These are phyloP conservation scores for Linnemannia elongata DNA, from an alignment of 192 early-diverging fungal genomes.

Conservation along the genomic window DNA sequence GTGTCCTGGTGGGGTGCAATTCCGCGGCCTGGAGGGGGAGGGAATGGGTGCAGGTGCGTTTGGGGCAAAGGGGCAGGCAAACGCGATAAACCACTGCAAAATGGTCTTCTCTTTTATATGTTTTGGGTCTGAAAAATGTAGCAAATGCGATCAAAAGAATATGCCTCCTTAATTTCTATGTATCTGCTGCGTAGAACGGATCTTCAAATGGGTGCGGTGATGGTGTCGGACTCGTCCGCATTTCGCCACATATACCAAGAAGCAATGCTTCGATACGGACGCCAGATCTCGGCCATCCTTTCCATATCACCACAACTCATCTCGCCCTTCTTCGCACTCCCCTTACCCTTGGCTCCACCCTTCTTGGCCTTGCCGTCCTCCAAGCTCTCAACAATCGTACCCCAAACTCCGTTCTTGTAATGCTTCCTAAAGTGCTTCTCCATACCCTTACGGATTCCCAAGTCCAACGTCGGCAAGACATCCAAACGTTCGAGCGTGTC, in stretches of 20 bases:
- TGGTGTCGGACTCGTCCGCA: conserved; percentile 5
- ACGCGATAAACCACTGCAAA: background rate
- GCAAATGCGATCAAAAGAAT: background rate
- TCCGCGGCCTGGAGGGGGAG: background rate
- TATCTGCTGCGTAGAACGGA: background rate
- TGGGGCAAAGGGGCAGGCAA: background rate
- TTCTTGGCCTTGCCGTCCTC: conserved; percentile 10
- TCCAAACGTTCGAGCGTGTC: conserved; percentile 44
- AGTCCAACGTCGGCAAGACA: conserved; percentile 41
- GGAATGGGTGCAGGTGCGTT: background rate
- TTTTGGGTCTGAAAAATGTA: background rate
- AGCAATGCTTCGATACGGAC: conserved; percentile 44
- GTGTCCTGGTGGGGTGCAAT: background rate
- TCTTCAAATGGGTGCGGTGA: conserved; percentile 33
- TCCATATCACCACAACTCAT: conserved; percentile 47
- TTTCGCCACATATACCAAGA: conserved; percentile 56
- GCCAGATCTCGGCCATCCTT: conserved; percentile 52
- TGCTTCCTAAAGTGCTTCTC: conserved; percentile 40
- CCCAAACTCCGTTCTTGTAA: conserved; percentile 51
- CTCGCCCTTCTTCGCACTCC: conserved; percentile 45
- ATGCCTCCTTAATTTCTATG: background rate
- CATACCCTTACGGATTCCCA: conserved; percentile 44
- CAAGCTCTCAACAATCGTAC: conserved; percentile 6
- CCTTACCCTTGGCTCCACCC: conserved; percentile 29
- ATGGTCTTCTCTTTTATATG: background rate